These are phyloP conservation scores for Pythium phragmitis DNA, from an alignment of 352 stramenopile genomes.

Conservation along the genomic window DNA sequence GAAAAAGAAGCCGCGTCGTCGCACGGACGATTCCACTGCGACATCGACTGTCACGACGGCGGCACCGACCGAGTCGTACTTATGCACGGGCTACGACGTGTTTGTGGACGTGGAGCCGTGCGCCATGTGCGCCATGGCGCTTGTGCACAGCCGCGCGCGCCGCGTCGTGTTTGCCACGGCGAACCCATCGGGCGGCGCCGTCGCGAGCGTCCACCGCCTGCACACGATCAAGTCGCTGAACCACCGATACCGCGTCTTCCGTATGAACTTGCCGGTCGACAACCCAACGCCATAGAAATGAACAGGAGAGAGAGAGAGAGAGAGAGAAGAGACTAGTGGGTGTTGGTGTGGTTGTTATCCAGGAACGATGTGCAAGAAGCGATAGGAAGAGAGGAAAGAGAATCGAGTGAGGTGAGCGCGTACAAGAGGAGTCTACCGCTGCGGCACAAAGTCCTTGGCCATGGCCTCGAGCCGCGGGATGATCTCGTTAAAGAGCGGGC, in stretches of 20 bases:
- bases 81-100: conserved; percentile 89
- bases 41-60: not conserved
- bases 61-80: conserved; percentile 52
- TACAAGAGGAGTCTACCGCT: conserved; percentile 6
- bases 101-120: conserved; percentile 86
- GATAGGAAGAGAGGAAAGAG: conserved; percentile 4
- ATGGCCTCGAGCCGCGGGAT: conserved; percentile 79
- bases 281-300: not conserved
- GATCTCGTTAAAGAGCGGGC: conserved; percentile 81
- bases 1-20: conserved; percentile 36
- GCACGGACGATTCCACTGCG: not conserved
- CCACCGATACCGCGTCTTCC: conserved; percentile 86
- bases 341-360: not conserved
- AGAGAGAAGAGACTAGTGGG: not conserved
- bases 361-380: not conserved
- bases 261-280: conserved; percentile 21
- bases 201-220: conserved; percentile 60
- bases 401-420: not conserved
- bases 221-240: conserved; percentile 88
- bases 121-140: conserved; percentile 88
- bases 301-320: conserved; percentile 5
- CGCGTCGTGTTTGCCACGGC: conserved; percentile 70
- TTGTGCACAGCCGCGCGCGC: conserved; percentile 82
- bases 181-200: conserved; percentile 59
- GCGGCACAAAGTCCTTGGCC: conserved; percentile 59